Base-by-base conservation (phyloP, 495 filamentous ascomycete species). In the Xylona heveae region DNA sequence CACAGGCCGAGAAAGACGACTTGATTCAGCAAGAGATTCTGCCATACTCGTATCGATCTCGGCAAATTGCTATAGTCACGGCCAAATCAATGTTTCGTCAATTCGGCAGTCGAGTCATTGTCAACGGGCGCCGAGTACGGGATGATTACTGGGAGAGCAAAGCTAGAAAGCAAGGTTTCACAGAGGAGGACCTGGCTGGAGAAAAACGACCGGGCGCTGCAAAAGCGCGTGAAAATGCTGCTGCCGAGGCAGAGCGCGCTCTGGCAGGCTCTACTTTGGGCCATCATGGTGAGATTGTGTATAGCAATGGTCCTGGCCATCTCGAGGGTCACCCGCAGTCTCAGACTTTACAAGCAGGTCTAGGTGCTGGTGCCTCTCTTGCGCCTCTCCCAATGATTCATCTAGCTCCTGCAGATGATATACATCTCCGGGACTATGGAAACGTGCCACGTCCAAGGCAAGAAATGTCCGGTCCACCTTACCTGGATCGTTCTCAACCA, bases 121-220 rank as follows among this genome's bases (percentile, higher is more conserved):
- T 74, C 3, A 75, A 79, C 44, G 88, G 88, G 8, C 62, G 84
- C 37, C 68, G 90, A 7, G 88, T 99, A 21, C 73, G 85, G 19
- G 88, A 99, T 53, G 88, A 99, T 49, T 95, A 99, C 48, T 95
- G 88, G 88, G 88, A 95, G 45, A 75, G 68, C 44, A 99, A 95
- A 55, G 88, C 88, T 3, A 66, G 74, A 23, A 99, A 95, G 50
- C 88, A 99, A 47, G 88, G 88, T 12, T 99, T 99, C 45, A 99
- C 88, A 0, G 88, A 99, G 47, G 85, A 90, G 26, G 88, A 99
- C 49, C 64, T 83, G 28, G 88, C 88, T 2, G 90, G 88, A 6
- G 88, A 99, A 50, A 99, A 99, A 56, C 68, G 88, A 37, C 88
- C 88, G 6, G 88, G 90, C 13, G 82, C 77, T 24, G 68, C 81